phyloP scores from a whole-genome alignment of 1,284 basidiomycete species.

The Sporisorium graminicola region DNA sequence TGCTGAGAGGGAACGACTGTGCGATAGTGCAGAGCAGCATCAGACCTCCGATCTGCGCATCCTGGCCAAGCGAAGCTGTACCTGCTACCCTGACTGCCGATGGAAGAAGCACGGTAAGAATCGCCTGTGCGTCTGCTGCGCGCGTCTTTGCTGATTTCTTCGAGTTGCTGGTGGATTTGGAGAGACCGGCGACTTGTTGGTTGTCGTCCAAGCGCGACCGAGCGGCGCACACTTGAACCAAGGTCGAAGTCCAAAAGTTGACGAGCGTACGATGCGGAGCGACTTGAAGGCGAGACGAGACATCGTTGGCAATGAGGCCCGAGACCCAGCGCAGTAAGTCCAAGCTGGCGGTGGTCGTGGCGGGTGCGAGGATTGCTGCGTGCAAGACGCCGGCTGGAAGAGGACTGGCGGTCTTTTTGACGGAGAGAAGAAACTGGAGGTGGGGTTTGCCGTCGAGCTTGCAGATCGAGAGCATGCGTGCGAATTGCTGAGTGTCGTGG shows the following conservation, averaged over 20 bases:
- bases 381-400: slow-evolving; percentile 60
- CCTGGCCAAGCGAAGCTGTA: slow-evolving; percentile 38
- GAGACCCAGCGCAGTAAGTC: slow-evolving; percentile 79
- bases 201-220: slow-evolving; percentile 68
- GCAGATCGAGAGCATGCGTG: slow-evolving; percentile 89
- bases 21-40: slow-evolving; percentile 63
- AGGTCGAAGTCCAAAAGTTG: slow-evolving; percentile 84
- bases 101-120: slow-evolving; percentile 69
- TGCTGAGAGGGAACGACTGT: slow-evolving; percentile 58
- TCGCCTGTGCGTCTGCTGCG: slow-evolving; percentile 56
- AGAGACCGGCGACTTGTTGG: slow-evolving; percentile 67
- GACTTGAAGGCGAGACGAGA: slow-evolving; percentile 73
- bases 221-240: slow-evolving; percentile 78
- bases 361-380: slow-evolving; percentile 59
- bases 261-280: slow-evolving; percentile 79
- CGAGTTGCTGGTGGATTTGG: slow-evolving; percentile 50
- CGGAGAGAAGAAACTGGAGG: slow-evolving; percentile 56
- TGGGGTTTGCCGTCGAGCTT: slow-evolving; percentile 70
- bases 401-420: slow-evolving; percentile 60
- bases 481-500: slow-evolving; percentile 93
- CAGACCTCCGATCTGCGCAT: slow-evolving; percentile 57
- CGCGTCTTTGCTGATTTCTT: slow-evolving; percentile 39
- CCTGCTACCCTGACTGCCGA: slow-evolving; percentile 59
- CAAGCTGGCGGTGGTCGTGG: slow-evolving; percentile 72
- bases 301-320: slow-evolving; percentile 73